A percentile compares a stretch with the other conserved stretches of the same genome.
phyloP scores from a whole-genome alignment of 2,329 filamentous ascomycete species.

The Fusarium domesticum region DNA sequence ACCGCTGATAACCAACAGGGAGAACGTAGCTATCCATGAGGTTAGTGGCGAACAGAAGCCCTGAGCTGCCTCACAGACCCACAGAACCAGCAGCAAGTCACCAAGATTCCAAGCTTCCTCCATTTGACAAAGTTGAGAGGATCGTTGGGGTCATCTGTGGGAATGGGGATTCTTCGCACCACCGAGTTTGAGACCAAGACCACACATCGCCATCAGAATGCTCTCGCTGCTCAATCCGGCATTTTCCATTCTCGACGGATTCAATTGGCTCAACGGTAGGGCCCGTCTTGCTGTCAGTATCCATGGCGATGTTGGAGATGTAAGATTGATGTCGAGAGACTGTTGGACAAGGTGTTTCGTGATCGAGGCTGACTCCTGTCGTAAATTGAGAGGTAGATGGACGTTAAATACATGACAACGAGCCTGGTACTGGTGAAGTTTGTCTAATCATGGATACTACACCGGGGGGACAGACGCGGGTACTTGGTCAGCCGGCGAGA shows the following conservation, averaged over 20 bases:
- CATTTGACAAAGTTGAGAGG: slow-evolving; percentile 6
- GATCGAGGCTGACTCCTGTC: not conserved
- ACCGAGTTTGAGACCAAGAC: not conserved
- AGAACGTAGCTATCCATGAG: not conserved
- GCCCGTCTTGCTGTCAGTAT: not conserved
- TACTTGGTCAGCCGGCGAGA: too few relatives aligned
- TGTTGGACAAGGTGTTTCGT: not conserved
- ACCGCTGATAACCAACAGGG: not conserved
- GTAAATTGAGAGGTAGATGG: too few relatives aligned
- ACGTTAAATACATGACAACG: too few relatives aligned
- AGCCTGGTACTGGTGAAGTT: too few relatives aligned
- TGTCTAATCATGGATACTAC: too few relatives aligned
- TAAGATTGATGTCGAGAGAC: too few relatives aligned
- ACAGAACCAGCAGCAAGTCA: slow-evolving; percentile 7
- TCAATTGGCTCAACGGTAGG: not conserved
- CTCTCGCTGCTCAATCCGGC: not conserved
- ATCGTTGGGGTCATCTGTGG: slow-evolving; percentile 4
- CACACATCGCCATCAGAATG: not conserved
- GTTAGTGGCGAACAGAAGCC: not conserved
- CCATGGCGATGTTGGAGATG: not conserved
- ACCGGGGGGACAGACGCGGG: too few relatives aligned
- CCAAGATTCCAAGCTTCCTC: slow-evolving; percentile 3
- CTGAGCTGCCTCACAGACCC: not conserved
- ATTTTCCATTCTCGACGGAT: not conserved
- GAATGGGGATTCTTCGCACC: slow-evolving; percentile 2